Base-by-base conservation (phyloP, 2,329 filamentous ascomycete species). In the Claviceps cyperi region DNA sequence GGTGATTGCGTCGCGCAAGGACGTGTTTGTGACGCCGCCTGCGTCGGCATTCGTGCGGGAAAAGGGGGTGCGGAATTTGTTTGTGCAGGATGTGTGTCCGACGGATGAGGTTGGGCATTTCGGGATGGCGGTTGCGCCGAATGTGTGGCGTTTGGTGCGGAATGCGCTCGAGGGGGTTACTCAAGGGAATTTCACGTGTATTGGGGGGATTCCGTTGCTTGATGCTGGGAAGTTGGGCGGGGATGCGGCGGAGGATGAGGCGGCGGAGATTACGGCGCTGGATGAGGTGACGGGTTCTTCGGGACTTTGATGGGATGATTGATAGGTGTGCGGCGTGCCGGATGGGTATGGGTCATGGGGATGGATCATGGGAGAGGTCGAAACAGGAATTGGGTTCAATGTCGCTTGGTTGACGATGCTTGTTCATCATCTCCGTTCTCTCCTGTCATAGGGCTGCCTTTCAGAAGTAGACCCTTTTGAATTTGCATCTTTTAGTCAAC, bases 111-210 rank as follows among this genome's bases (percentile, higher is more conserved):
- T 52, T 9, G 53, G 53, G 15, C 55, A 57, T 19, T 36, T 56
- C 17, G 51, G 50, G 13, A 50, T 52, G 36, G 49, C 47, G 2
- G 40, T 49, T 43, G 52, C 54, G 19, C 19, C 41, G 28, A 56
- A 56, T 43, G 51, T 56, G 28, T 55, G 54, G 54, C 48, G 51
- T 19, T n/a, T 57, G 11, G 51, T 54, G 14, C 50, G 51, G 28
- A 55, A 57, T 22, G 46, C 53, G 6, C 43, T 57, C 11, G 55
- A 56, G 39, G 43, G 48, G 5, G 19, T 54, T 35, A n/a, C 46
- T n/a, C 51, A 44, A 9, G 49, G 51, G n/a, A 47, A 46, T 14
- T 53, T 52, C 11, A 14, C 11, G 5, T 43, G 41, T 15, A 28
- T 43, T 24, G n/a, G 19, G 14, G 41, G 41, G 11, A 43, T 43